These are phyloP conservation scores for Helianthus annuus DNA, from an alignment of 129 eudicot species.

Conservation along the genomic window HanXRQr2.0-SUNRISE NC_035439.2:1391985-1392484, in stretches of 20 bases:
- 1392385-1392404: not conserved
- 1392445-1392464: not conserved
- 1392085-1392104: not conserved
- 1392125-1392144: not conserved
- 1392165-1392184: conserved; percentile 2
- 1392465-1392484: conserved; percentile 7
- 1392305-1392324: not conserved
- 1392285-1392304: not conserved
- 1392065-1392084: not conserved
- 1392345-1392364: not conserved
- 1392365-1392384: not conserved
- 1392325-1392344: not conserved
- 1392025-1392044: not conserved
- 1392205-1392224: not conserved
- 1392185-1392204: not conserved
- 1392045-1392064: not conserved
- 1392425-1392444: not conserved
- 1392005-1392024: not conserved
- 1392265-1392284: not conserved
- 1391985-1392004: not conserved
- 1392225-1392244: not conserved
- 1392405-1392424: not conserved
- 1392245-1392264: not conserved
- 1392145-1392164: not conserved
- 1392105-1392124: not conserved